Evolutionary conservation across 2,329 filamentous ascomycete genomes (phyloP).

Genomic region (Hypoxylon sp.): DNA sequence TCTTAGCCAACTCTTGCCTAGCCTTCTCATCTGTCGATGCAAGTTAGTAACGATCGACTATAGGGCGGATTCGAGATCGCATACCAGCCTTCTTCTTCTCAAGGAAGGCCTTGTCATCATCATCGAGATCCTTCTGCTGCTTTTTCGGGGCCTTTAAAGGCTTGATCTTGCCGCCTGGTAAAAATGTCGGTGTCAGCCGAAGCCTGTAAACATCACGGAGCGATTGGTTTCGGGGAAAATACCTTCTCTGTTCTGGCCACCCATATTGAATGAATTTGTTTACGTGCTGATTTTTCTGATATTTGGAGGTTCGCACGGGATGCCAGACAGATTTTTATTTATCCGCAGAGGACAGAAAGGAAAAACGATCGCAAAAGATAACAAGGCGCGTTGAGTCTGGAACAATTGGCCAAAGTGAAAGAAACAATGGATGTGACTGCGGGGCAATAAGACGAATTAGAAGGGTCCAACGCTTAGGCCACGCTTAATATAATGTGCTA

Average conservation of each 20-base stretch:
- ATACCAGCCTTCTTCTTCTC: conserved; percentile 88
- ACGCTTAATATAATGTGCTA: conserved; percentile 1
- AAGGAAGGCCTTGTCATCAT: conserved; percentile 86
- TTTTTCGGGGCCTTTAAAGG: conserved; percentile 93
- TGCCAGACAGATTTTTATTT: conserved; percentile 20
- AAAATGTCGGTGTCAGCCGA: conserved; percentile 34
- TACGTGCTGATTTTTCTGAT: conserved; percentile 12
- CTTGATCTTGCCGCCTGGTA: conserved; percentile 83
- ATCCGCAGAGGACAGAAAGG: conserved; percentile 25
- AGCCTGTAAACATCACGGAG: neutral
- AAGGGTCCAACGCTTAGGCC: conserved; percentile 19
- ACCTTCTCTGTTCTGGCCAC: conserved; percentile 78
- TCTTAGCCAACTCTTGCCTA: conserved; percentile 85
- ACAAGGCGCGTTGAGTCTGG: conserved; percentile 17
- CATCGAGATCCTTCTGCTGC: conserved; percentile 84
- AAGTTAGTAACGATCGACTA: conserved; percentile 11
- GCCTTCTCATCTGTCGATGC: conserved; percentile 79
- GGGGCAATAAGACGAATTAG: conserved; percentile 39
- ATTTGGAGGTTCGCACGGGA: conserved; percentile 19
- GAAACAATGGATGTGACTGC: conserved; percentile 38
- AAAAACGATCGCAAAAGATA: conserved; percentile 31
- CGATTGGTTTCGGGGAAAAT: conserved; percentile 39
- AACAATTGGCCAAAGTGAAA: conserved; percentile 25
- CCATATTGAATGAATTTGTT: conserved; percentile 63
- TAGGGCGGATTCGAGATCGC: conserved; percentile 51